Conservation (phyloP, 257 asterid species). For the Primulina huaijiensis region DNA sequence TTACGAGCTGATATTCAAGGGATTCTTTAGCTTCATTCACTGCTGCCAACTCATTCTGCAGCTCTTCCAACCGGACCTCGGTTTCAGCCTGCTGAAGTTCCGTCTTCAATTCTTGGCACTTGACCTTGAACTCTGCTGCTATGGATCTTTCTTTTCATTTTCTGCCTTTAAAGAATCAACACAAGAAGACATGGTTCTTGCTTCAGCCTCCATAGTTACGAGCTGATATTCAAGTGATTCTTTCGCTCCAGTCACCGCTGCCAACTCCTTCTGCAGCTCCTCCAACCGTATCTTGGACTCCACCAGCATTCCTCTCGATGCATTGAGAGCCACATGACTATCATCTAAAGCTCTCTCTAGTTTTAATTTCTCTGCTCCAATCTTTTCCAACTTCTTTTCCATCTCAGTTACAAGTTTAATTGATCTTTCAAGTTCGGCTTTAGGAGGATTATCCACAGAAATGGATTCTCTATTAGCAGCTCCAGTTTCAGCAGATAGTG, state of each 20-base stretch:
- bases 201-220: slow-evolving; percentile 51
- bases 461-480: slow-evolving; percentile 29
- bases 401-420: slow-evolving; percentile 40
- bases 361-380: slow-evolving; percentile 45
- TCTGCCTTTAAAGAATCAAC: slow-evolving; percentile 40
- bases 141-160: slow-evolving; percentile 34
- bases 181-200: slow-evolving; percentile 44
- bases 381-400: slow-evolving; percentile 48
- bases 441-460: slow-evolving; percentile 35
- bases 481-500: slow-evolving; percentile 30
- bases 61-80: slow-evolving; percentile 34
- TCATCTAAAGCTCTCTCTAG: slow-evolving; percentile 42
- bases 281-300: slow-evolving; percentile 30
- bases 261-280: slow-evolving; percentile 49
- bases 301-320: slow-evolving; percentile 32
- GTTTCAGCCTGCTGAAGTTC: slow-evolving; percentile 48
- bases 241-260: slow-evolving; percentile 36
- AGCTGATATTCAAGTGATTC: slow-evolving; percentile 57
- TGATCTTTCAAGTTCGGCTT: slow-evolving; percentile 45
- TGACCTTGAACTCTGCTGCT: slow-evolving; percentile 38
- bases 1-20: slow-evolving; percentile 50
- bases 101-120: slow-evolving; percentile 51
- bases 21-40: slow-evolving; percentile 46
- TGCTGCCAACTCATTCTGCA: slow-evolving; percentile 44
- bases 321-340: slow-evolving; percentile 36